Evolutionary conservation across 2,329 filamentous ascomycete species (phyloP).

Genomic region (Exophiala alcalophila): DNA sequence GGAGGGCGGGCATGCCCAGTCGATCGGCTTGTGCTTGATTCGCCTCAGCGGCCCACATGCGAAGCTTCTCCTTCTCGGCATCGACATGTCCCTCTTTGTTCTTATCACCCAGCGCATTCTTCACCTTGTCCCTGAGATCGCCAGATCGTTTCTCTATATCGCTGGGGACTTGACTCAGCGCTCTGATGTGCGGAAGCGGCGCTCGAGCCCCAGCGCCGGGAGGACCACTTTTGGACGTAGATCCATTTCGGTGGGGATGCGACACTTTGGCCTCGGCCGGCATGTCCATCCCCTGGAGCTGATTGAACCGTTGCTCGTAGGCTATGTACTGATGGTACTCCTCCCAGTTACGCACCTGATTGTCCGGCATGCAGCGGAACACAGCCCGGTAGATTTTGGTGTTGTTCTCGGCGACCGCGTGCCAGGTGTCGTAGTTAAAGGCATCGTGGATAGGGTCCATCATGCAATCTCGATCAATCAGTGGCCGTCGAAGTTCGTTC

Average conservation of each 20-base stretch:
- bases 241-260: slow-evolving; percentile 43
- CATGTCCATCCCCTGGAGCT: slow-evolving; percentile 55
- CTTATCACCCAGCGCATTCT: slow-evolving; percentile 20
- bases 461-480: slow-evolving; percentile 90
- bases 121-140: slow-evolving; percentile 36
- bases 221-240: slow-evolving; percentile 37
- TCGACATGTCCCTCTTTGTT: slow-evolving; percentile 25
- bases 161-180: slow-evolving; percentile 31
- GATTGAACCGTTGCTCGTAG: slow-evolving; percentile 74
- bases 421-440: slow-evolving; percentile 89
- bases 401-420: slow-evolving; percentile 83
- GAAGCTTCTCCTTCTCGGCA: slow-evolving; percentile 37
- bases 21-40: slow-evolving; percentile 37
- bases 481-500: slow-evolving; percentile 68
- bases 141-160: slow-evolving; percentile 34
- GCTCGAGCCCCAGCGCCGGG: slow-evolving; percentile 38
- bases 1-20: slow-evolving; percentile 31
- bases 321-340: slow-evolving; percentile 82
- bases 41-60: slow-evolving; percentile 35
- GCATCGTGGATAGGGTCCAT: slow-evolving; percentile 75
- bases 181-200: slow-evolving; percentile 31
- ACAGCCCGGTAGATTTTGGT: slow-evolving; percentile 91
- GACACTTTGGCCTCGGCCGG: slow-evolving; percentile 16
- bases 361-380: slow-evolving; percentile 96
- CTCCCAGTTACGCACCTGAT: slow-evolving; percentile 86